Percentiles rank a stretch among this genome's conserved stretches.
Conservation (phyloP, 2,329 filamentous ascomycete species). For the Elsinoe ampelina region DNA sequence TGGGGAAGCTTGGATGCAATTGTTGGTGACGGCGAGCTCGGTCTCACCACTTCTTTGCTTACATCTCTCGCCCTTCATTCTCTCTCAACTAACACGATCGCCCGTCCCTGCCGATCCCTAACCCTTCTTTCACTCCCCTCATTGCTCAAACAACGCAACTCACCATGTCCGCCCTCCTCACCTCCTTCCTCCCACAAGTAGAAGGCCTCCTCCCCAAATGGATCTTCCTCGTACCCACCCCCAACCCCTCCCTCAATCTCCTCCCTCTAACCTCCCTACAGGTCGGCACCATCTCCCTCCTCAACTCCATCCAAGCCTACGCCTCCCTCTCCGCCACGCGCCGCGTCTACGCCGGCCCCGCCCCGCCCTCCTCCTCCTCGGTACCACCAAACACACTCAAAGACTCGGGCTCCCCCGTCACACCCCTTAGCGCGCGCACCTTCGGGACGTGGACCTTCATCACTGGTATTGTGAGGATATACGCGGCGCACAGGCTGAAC, state of each 20-base stretch:
- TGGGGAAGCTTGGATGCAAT: not conserved
- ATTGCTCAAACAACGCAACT: not conserved
- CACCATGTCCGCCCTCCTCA: not conserved
- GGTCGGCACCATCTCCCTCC: conserved; percentile 74
- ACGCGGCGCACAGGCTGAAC: conserved; percentile 73
- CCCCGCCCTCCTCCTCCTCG: conserved; percentile 26
- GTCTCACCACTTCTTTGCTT: too few relatives aligned
- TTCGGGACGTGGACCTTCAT: conserved; percentile 86
- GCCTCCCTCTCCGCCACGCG: conserved; percentile 68
- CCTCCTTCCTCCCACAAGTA: conserved; percentile 32
- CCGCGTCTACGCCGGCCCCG: conserved; percentile 72
- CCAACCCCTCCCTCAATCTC: conserved; percentile 14
- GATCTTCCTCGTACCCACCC: conserved; percentile 50
- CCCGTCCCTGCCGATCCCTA: too few relatives aligned
- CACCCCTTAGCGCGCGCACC: conserved; percentile 64
- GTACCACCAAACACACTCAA: conserved; percentile 21
- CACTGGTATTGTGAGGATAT: conserved; percentile 65
- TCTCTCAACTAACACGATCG: too few relatives aligned
- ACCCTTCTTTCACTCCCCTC: not conserved
- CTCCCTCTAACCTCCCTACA: conserved; percentile 30
- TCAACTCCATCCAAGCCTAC: conserved; percentile 81
- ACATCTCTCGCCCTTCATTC: too few relatives aligned
- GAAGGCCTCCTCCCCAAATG: conserved; percentile 53
- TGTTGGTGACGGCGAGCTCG: not conserved
- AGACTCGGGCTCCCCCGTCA: conserved; percentile 43